phyloP scores from a whole-genome alignment of 2,329 filamentous ascomycete genomes.

The Exophiala alcalophila region DNA sequence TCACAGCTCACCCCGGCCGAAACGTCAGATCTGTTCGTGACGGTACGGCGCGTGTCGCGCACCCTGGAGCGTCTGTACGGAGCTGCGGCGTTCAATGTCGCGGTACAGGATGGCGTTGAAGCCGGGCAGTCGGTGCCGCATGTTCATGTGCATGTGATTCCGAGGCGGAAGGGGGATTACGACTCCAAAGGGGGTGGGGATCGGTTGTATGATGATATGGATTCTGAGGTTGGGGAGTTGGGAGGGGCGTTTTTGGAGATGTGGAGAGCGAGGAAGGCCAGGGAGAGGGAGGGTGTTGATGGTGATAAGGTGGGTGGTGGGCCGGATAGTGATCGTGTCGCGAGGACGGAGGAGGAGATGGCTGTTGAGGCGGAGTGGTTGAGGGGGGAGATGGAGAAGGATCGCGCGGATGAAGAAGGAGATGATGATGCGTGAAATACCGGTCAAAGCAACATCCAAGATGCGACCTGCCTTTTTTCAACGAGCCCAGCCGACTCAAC shows the following conservation, averaged over 20 bases:
- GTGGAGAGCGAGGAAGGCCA: conserved; percentile 31
- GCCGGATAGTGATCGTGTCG: conserved; percentile 66
- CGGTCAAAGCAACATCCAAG: too few species aligned
- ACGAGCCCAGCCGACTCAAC: too few species aligned
- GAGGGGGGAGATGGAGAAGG: conserved; percentile 52
- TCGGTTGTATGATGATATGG: conserved; percentile 77
- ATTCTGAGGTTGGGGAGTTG: conserved; percentile 80
- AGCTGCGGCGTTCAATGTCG: conserved; percentile 81
- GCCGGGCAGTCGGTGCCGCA: conserved; percentile 93
- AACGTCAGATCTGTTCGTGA: conserved; percentile 80
- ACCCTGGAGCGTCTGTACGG: conserved; percentile 65
- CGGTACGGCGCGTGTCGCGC: conserved; percentile 75
- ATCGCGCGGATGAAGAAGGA: conserved; percentile 28
- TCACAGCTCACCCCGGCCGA: conserved; percentile 70
- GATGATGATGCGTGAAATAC: too few species aligned
- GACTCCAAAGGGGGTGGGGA: conserved; percentile 61
- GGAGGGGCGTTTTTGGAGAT: conserved; percentile 65
- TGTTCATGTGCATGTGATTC: conserved; percentile 90
- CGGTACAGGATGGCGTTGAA: conserved; percentile 86
- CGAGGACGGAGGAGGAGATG: conserved; percentile 74
- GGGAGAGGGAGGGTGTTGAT: conserved; percentile 33
- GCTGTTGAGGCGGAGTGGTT: conserved; percentile 69
- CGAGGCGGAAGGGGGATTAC: conserved; percentile 60
- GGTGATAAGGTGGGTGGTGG: conserved; percentile 55
- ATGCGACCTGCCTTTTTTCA: too few species aligned